Evolutionary conservation across 768 basidiomycete species (phyloP).

Genomic region (Pulveroboletus sp.): DNA sequence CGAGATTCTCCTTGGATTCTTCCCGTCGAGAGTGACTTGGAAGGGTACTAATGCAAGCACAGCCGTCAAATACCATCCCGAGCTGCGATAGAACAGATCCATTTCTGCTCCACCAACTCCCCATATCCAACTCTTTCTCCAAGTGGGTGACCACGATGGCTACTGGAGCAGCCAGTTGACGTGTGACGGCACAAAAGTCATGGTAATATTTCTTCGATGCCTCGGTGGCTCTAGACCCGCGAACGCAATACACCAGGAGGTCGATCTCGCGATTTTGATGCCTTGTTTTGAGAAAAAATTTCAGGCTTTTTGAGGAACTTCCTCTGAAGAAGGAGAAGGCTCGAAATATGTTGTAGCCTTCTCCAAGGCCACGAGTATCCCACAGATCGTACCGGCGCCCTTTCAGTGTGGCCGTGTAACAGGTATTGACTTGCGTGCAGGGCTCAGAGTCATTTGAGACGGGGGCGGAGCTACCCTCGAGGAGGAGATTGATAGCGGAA

Average conservation of each 20-base stretch:
- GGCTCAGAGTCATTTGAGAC: slow-evolving; percentile 9
- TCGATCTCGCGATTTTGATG: slow-evolving; percentile 28
- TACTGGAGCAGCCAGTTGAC: slow-evolving; percentile 34
- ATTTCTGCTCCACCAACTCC: slow-evolving; percentile 32
- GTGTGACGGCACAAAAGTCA: slow-evolving; percentile 34
- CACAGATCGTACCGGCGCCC: slow-evolving; percentile 18
- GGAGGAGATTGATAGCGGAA: slow-evolving; percentile 25
- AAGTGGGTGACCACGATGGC: slow-evolving; percentile 34
- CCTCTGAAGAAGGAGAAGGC: slow-evolving; percentile 7
- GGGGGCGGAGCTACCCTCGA: slow-evolving; percentile 3
- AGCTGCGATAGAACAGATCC: slow-evolving; percentile 18
- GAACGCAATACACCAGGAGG: slow-evolving; percentile 40
- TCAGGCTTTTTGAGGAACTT: slow-evolving; percentile 16
- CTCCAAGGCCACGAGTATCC: slow-evolving; percentile 40
- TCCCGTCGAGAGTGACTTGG: neutral
- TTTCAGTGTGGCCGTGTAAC: slow-evolving; percentile 6
- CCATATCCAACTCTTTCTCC: slow-evolving; percentile 28
- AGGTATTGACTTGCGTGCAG: slow-evolving; percentile 14
- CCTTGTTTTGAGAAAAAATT: slow-evolving; percentile 20
- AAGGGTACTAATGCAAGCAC: slow-evolving; percentile 37
- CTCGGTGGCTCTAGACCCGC: slow-evolving; percentile 31
- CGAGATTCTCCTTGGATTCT: slow-evolving; percentile 16
- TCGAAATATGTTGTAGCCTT: slow-evolving; percentile 16
- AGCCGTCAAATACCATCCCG: slow-evolving; percentile 33
- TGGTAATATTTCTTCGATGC: slow-evolving; percentile 30